Percentiles rank a stretch among this genome's conserved stretches.
Conservation (phyloP, 2,329 filamentous ascomycete species). For the Metarhizium rileyi region DNA sequence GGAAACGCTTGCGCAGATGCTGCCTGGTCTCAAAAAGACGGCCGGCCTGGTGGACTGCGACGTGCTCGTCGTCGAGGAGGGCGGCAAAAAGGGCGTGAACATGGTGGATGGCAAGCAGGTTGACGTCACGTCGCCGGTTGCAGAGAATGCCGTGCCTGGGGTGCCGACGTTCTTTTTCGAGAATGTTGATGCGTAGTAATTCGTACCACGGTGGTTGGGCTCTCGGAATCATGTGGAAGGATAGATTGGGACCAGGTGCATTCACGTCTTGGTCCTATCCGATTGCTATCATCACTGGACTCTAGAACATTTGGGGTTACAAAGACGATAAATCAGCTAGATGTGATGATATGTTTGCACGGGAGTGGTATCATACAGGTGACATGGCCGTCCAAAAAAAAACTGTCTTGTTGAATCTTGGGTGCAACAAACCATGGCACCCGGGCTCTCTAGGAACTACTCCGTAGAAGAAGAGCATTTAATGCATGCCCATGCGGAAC, state of each 20-base stretch:
- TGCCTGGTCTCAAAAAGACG: slow-evolving; percentile 67
- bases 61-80: slow-evolving; percentile 62
- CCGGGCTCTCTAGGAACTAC: too few species aligned
- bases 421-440: too few species aligned
- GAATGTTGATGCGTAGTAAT: slow-evolving; percentile 52
- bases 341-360: background rate
- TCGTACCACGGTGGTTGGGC: background rate
- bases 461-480: too few species aligned
- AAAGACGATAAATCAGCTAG: slow-evolving; percentile 1
- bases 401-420: too few species aligned
- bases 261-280: too few species aligned
- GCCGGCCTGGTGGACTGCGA: slow-evolving; percentile 61
- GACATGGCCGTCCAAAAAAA: background rate
- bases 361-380: background rate
- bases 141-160: slow-evolving; percentile 72
- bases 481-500: too few species aligned
- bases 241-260: background rate
- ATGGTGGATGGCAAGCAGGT: slow-evolving; percentile 45
- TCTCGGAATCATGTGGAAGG: background rate
- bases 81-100: slow-evolving; percentile 52
- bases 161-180: slow-evolving; percentile 76
- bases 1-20: slow-evolving; percentile 65
- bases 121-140: slow-evolving; percentile 45
- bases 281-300: too few species aligned
- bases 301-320: too few species aligned